These are phyloP conservation scores for Neurospora hispaniola DNA, from an alignment of 495 filamentous ascomycete species.

Conservation along the genomic window DNA sequence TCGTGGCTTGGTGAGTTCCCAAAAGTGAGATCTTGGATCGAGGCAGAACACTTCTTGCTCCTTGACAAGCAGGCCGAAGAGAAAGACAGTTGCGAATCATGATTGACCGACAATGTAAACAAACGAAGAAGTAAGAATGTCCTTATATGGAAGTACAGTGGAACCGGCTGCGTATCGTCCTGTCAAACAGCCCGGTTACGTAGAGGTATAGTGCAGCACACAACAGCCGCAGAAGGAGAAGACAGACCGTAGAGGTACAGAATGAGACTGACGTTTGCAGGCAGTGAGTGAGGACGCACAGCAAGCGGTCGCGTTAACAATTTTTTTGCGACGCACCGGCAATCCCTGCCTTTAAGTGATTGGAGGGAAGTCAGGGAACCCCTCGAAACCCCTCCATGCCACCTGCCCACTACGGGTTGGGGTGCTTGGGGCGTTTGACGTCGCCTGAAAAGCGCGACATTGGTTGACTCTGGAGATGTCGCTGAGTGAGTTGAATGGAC, in stretches of 20 bases:
- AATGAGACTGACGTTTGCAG: neutral
- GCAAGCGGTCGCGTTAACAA: neutral
- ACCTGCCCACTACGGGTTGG: slow-evolving; percentile 2
- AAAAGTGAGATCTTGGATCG: slow-evolving; percentile 1
- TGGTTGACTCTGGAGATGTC: neutral
- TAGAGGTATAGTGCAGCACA: slow-evolving; percentile 15
- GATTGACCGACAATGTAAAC: slow-evolving; percentile 4
- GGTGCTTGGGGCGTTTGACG: neutral
- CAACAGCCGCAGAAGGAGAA: neutral
- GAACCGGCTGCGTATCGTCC: neutral
- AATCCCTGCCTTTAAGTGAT: neutral
- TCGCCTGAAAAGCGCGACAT: neutral
- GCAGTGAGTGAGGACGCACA: neutral
- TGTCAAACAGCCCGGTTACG: neutral
- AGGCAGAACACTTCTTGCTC: slow-evolving; percentile 12
- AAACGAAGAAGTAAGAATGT: slow-evolving; percentile 1
- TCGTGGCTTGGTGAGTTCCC: neutral
- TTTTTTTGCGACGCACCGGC: neutral
- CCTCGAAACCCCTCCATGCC: neutral
- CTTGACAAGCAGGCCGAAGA: slow-evolving; percentile 15
- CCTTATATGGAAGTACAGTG: neutral
- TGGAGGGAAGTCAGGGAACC: neutral
- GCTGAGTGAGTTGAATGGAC: neutral
- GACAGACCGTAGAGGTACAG: neutral
- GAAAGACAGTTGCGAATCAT: slow-evolving; percentile 19